A percentile compares a stretch with the other conserved stretches of the same genome.
These are phyloP conservation scores for Physcomitrium patens DNA, from an alignment of 225 moss, liverwort and hornwort genomes.

Conservation along the genomic window DNA sequence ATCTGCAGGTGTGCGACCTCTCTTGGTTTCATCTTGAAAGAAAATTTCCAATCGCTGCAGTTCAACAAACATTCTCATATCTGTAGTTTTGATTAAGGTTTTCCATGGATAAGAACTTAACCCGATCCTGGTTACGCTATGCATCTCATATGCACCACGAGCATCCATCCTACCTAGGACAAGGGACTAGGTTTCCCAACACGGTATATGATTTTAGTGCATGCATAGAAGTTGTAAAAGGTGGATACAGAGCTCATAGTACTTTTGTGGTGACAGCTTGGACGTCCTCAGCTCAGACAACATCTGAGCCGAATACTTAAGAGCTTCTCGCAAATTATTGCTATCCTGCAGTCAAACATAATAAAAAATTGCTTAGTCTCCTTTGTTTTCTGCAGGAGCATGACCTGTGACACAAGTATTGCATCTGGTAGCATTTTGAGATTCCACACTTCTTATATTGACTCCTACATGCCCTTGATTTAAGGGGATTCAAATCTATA, in stretches of 20 bases:
- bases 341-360: conserved; percentile 63
- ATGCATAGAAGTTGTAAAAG: background rate
- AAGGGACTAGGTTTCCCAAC: background rate
- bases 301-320: conserved; percentile 95
- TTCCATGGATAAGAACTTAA: conserved; percentile 6
- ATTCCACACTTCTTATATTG: background rate
- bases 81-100: conserved; percentile 65
- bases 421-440: background rate
- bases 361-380: background rate
- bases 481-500: background rate
- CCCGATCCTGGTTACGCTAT: background rate
- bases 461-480: background rate
- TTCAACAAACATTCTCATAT: conserved; percentile 93
- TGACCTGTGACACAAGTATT: background rate
- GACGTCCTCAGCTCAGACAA: conserved; percentile 95
- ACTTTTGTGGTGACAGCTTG: conserved; percentile 95
- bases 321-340: conserved; percentile 89
- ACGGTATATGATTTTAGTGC: background rate
- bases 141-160: background rate
- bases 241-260: conserved; percentile 99
- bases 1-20: conserved; percentile 93
- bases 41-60: conserved; percentile 88
- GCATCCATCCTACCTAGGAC: background rate
- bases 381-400: background rate
- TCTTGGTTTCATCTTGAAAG: conserved; percentile 88